Base-by-base conservation (phyloP, 768 basidiomycete species). In the Holtermannia corniformis region DNA sequence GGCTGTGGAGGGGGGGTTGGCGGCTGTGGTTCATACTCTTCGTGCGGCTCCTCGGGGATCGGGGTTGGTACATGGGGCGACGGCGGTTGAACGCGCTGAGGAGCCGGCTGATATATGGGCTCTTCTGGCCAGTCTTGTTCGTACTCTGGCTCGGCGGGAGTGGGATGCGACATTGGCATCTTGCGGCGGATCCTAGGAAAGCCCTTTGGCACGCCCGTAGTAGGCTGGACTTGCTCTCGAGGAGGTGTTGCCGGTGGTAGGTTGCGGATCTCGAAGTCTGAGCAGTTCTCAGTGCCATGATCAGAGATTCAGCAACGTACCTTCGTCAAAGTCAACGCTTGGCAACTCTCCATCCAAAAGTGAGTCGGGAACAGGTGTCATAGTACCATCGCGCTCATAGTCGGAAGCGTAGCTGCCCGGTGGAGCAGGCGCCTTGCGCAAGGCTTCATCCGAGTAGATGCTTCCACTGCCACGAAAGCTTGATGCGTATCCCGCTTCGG, bases 221-320 rank as follows among this genome's bases (percentile, higher is more conserved):
- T 37, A 16, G 32, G 32, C 16, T 7, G 24, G 20, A 55, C 24
- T 47, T 59, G 59, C 20, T 64, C 61, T 3, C 49, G 43, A 3
- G 62, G 62, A 5, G 71, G 68, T 19, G 58, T 54, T 7, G 54
- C 48, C 5, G 67, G 62, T 12, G 68, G 68, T 1, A 72, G 53
- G 51, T 67, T 63, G 16, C 60, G 51, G 43, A 68, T 52, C 5
- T 61, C 65, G 51, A 63, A 66, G 3, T 63, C 60, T 37, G 32
- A 37, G 32, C 7, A n/a, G n/a, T n/a, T 37, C 10, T 37, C 32
- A 37, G 32, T 16, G 7, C n/a, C n/a, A n/a, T 37, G 16, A 16
- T 37, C 32, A 7, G 7, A 7, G 32, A 7, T 7, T 37, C 10
- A 37, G 32, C 16, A 7, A 37, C 32, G 32, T 16, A 37, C 32